Conservation (phyloP, 371 early-diverging fungal species). For the Smittium culicis region DNA sequence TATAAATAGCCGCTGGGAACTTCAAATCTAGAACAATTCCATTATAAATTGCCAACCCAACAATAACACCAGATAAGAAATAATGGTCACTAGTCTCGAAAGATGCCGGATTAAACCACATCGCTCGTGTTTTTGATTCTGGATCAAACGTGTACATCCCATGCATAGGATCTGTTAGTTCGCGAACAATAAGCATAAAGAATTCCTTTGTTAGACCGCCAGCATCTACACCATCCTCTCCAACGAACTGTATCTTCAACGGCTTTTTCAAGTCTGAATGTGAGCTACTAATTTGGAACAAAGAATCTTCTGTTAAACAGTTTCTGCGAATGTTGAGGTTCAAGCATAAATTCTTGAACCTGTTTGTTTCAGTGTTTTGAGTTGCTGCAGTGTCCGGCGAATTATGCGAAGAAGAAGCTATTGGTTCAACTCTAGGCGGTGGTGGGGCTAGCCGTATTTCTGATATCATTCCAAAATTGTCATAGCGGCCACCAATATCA, state of each 20-base stretch:
- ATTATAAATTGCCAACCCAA: conserved; percentile 90
- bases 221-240: conserved; percentile 85
- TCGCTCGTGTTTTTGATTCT: conserved; percentile 59
- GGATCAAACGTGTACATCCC: conserved; percentile 33
- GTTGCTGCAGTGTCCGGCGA: not conserved
- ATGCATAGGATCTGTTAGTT: conserved; percentile 82
- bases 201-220: conserved; percentile 95
- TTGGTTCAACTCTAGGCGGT: not conserved
- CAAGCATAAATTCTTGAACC: conserved; percentile 21
- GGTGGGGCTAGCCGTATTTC: conserved; percentile 2
- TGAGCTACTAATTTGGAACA: conserved; percentile 48
- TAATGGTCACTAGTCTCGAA: conserved; percentile 80
- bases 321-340: conserved; percentile 39
- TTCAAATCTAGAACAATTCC: conserved; percentile 79
- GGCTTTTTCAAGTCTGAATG: conserved; percentile 72
- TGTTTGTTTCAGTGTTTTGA: not conserved
- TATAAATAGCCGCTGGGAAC: conserved; percentile 80
- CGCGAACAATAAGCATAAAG: conserved; percentile 78
- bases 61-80: conserved; percentile 79
- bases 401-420: not conserved
- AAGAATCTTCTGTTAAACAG: conserved; percentile 43
- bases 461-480: not conserved
- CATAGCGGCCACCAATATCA: not conserved
- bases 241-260: conserved; percentile 69
- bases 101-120: conserved; percentile 82